Evolutionary conservation across 495 filamentous ascomycete species (phyloP), one percentile per base, ranked within the genome.

Genomic region (Neurospora discreta): DNA sequence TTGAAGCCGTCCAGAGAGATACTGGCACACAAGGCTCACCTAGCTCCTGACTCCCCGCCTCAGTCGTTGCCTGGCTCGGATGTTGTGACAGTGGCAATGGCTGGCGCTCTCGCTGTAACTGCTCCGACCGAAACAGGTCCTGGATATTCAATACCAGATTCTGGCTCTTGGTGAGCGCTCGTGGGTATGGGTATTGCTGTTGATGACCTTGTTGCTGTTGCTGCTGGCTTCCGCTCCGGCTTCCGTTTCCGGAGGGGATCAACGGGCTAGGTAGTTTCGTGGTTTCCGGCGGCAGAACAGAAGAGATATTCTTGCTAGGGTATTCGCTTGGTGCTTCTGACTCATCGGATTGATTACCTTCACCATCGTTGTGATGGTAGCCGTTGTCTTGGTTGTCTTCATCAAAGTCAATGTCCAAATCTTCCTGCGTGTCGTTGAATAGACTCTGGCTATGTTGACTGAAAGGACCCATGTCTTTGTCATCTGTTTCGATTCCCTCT

Each of bases 401-500:
- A 9, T 38, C 38, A 15, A 40, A 36, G 26, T 43, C 23, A 9
- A 58, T 40, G 30, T 26, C 65, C 13, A 67, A 70, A 68, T 85
- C 82, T 33, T 60, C 52, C 26, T 33, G 23, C 5, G 6, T 33
- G 15, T 60, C 52, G 30, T 30, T 26, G 15, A 60, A 33, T 16
- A 26, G 26, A 60, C 26, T 60, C 43, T 46, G 43, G 20, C 52
- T 60, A 1, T 60, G 52, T 60, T 60, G 52, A 33, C 52, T 60
- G 52, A 60, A 60, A 2, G 26, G 52, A 8, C 52, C 52, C 5
- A 60, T 7, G 11, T 60, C 7, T 26, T 60, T 15, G 52, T 60
- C 1, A 60, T 60, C 52, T 1, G 52, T 60, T 67, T 84, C 82
- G 60, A 85, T 82, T 13, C 83, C 83, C 0, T 72, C 76, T 82